Base-by-base conservation (phyloP, 2,329 filamentous ascomycete species). In the Pseudonectria foliicola region DNA sequence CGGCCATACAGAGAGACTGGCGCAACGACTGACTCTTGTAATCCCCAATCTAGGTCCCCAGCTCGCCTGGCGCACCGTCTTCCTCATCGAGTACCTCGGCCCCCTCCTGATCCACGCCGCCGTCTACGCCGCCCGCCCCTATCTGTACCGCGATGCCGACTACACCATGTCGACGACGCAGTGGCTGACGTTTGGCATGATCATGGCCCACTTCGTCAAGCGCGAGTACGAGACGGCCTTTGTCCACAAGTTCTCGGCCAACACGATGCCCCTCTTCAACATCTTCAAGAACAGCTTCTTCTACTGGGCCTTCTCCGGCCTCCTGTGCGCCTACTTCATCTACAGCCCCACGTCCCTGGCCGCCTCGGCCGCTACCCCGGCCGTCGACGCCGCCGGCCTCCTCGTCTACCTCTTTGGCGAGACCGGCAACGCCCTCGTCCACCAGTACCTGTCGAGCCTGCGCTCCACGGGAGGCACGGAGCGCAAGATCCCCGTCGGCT, bases 241-340 rank as follows among this genome's bases (percentile, higher is more conserved):
- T 59, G 76, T 98, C 43, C 92, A 98, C 71, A 87, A 86, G 58
- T 98, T 98, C 71, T 90, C 87, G 37, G 79, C 83, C 43, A 86
- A 84, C 54, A 98, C 92, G 31, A 98, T 98, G 92, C 92, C 92
- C 13, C 73, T 76, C 39, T 67, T 64, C 56, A 94, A 95, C 70
- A 86, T 98, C 57, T 82, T 95, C 75, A 92, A 90, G 66, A 98
- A 98, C 73, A 87, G 82, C 47, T 77, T 75, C 48, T 90, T 95
- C 70, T 98, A 98, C 76, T 98, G 92, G 92, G 54, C 82, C 24
- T 63, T 90, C 36, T 82, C 83, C 4, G 92, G 92, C 31, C 56
- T 88, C 16, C 76, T 92, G 52, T 79, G 90, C 53, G 86, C 86
- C 29, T 83, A 82, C 66, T 89, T 83, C 70, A 76, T 92, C 52